Evolutionary conservation across 192 early-diverging fungal species (phyloP), one percentile per base, ranked within the genome.

Genomic region (Coemansia sp.): DNA sequence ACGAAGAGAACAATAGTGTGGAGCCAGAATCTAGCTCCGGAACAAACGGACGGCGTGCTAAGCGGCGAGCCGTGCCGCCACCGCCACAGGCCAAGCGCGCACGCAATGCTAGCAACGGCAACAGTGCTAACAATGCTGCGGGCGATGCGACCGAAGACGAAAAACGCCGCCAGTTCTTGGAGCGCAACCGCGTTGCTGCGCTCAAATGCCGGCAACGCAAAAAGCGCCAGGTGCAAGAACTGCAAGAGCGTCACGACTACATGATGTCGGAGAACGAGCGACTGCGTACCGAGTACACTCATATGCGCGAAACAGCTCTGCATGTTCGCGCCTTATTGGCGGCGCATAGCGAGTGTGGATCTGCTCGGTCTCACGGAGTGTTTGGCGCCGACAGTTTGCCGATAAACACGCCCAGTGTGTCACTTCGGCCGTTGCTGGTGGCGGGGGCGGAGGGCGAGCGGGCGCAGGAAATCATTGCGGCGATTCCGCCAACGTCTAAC

Each of bases 141-240:
- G 56, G n/a, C 0, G 65, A 73, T 16, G 68, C 61, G 1, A 35
- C 32, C 32, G 32, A 35, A 7, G 89, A 89, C 39, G 93, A 93
- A 59, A 94, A 94, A 70, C 82, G 93, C 60, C 81, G 74, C 59
- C 89, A 88, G 68, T 94, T 94, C 69, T 81, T 96, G 62, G 94
- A 96, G 63, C 85, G 93, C 56, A 96, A 96, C 74, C 86, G 94
- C 13, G 54, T 78, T 83, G 94, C 94, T 19, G 94, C 94, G 1
- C 77, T 94, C 1, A 94, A 96, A 71, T 96, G 94, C 66, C 87
- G 94, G 32, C 93, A 92, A 69, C 89, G 93, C 56, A 96, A 96
- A 75, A 96, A 96, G 78, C 88, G 90, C 62, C 93, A 92, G 87
- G 82, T 96, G 14, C 80, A 86, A 48, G 86, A 89, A 52, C 85